Evolutionary conservation across 116 monocot species (phyloP), one percentile per base, ranked within the genome.

Genomic region (Iris pallida): DNA sequence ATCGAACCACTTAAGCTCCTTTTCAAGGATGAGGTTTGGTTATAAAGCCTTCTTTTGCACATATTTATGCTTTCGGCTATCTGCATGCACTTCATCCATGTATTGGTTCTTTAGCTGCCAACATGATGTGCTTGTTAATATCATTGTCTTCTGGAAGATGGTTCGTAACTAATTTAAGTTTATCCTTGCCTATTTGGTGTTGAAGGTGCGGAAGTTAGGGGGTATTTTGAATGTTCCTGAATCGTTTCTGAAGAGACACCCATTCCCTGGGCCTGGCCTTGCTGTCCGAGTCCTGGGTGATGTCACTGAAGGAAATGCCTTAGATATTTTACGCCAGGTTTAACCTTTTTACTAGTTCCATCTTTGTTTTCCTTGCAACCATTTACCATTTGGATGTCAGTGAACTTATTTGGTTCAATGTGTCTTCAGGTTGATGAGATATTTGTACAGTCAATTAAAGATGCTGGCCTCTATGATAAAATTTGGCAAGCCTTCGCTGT

Each of bases 401-500:
- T 51, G 49, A 2, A 13, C 7, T 7, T 51, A 9, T 9, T 51
- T 13, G 13, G 49, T 69, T 51, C 13, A 13, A 45, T 61, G 5
- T 81, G 8, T 63, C 66, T 8, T 2, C 64, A 94, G 94, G 90
- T 79, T 57, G 94, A 94, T 72, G 94, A 94, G 64, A 94, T 94
- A 80, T 90, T 94, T 55, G 79, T 94, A 66, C 90, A 94, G 44
- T 73, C 90, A 51, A 94, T 94, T 47, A 94, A 85, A 62, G 94
- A 94, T 74, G 94, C 84, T 63, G 94, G 87, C 12, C 78, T 94
- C 19, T 94, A 93, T 78, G 94, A 94, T 76, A 72, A 71, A 20
- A 94, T 94, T 12, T 90, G 94, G 94, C 94, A 94, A 79, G 94
- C 94, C 45, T 94, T 94, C 79, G 94, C 87, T 14, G 94, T 94